Conservation (phyloP, 768 basidiomycete species). For the Lactifluus piperatus region DNA sequence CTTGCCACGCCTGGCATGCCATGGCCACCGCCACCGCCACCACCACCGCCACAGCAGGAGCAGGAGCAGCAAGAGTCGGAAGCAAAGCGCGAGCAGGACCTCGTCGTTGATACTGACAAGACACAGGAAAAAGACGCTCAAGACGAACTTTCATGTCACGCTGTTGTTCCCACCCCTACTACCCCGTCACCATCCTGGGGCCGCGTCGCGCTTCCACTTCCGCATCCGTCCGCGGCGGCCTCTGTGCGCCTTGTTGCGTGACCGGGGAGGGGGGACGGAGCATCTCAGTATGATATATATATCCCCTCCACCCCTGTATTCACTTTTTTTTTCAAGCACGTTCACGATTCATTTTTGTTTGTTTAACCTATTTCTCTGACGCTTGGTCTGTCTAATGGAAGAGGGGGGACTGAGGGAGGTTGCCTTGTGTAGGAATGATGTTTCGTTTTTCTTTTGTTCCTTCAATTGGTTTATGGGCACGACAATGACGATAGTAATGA, state of each 20-base stretch:
- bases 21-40: constrained; percentile 7
- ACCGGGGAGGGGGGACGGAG: no score
- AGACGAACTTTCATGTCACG: not conserved
- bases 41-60: not conserved
- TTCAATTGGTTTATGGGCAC: no score
- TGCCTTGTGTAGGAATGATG: no score
- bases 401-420: no score
- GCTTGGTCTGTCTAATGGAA: no score
- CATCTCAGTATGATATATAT: no score
- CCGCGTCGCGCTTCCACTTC: constrained; percentile 6
- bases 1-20: constrained; percentile 1
- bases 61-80: not conserved
- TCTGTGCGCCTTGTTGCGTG: constrained; percentile 3
- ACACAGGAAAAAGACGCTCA: not conserved
- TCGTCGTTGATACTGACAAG: no score
- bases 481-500: no score
- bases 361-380: no score
- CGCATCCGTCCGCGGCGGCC: not conserved
- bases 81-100: no score
- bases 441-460: no score
- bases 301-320: not conserved
- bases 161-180: not conserved
- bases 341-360: no score
- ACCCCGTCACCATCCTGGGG: not conserved
- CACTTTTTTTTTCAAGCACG: not conserved